Conservation (phyloP, 305 asterid species). For the Fraxinus sp. region DNA sequence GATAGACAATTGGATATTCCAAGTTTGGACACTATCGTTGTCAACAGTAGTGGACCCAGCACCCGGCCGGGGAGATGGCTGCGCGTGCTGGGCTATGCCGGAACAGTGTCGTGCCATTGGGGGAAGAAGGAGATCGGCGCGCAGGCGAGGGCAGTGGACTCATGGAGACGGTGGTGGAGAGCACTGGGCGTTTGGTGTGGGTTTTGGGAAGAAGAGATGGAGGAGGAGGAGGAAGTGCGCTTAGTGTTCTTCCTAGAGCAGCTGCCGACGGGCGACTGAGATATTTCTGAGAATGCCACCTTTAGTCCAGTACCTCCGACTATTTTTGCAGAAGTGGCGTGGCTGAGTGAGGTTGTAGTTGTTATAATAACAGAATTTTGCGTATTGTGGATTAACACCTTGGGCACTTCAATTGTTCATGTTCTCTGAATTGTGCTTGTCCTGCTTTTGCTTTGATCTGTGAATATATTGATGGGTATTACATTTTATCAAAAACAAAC, state of each 20-base stretch:
- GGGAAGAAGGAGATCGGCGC: too few relatives aligned
- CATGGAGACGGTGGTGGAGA: constrained; percentile 9
- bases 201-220: constrained; percentile 25
- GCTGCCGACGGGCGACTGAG: constrained; percentile 57
- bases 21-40: too few relatives aligned
- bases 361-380: constrained; percentile 76
- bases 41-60: too few relatives aligned
- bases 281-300: constrained; percentile 72
- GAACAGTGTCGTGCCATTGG: too few relatives aligned
- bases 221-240: constrained; percentile 37
- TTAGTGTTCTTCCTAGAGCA: constrained; percentile 60
- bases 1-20: too few relatives aligned
- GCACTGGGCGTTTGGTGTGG: constrained; percentile 27
- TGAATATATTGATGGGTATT: constrained; percentile 70
- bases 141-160: background rate
- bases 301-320: constrained; percentile 76
- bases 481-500: constrained; percentile 40
- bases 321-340: constrained; percentile 46
- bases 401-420: constrained; percentile 71
- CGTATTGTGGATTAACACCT: constrained; percentile 62
- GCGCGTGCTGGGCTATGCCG: too few relatives aligned
- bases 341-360: constrained; percentile 65
- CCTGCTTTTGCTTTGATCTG: constrained; percentile 54
- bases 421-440: constrained; percentile 68
- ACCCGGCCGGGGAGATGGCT: too few relatives aligned